Evolutionary conservation across 257 asterid genomes (phyloP).

Genomic region (Perilla frutescens): DNA sequence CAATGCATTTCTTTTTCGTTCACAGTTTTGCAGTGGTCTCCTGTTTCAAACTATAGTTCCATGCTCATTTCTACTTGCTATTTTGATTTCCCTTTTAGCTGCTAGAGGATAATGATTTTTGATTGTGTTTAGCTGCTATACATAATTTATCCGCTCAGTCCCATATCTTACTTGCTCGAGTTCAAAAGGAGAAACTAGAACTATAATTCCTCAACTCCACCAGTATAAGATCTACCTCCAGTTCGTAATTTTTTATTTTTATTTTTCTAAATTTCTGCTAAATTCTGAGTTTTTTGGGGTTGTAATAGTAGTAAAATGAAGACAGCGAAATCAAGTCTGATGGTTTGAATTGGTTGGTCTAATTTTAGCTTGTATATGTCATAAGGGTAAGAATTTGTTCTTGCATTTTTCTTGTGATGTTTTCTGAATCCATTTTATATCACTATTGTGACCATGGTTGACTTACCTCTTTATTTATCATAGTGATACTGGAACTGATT

Average conservation of each 20-base stretch:
- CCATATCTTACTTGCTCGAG: background rate
- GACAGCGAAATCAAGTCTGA: background rate
- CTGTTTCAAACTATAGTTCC: conserved; percentile 33
- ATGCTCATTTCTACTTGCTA: conserved; percentile 42
- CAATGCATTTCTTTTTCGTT: conserved; percentile 29
- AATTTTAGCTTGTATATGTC: background rate
- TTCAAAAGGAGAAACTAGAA: background rate
- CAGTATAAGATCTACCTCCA: too few species aligned
- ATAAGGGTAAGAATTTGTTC: background rate
- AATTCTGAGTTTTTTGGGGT: too few species aligned
- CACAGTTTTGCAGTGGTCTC: conserved; percentile 42
- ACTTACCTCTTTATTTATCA: conserved; percentile 5
- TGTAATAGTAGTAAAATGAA: too few species aligned
- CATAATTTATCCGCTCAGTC: background rate
- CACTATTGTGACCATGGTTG: conserved; percentile 1
- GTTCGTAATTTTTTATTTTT: too few species aligned
- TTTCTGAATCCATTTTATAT: background rate
- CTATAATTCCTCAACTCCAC: too few species aligned
- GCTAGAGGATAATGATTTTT: conserved; percentile 38
- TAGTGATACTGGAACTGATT: background rate
- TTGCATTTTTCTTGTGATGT: background rate
- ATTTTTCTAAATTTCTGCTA: too few species aligned
- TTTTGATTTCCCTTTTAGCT: conserved; percentile 37
- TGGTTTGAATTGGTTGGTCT: background rate
- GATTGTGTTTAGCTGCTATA: conserved; percentile 38